A percentile compares a stretch with the other conserved stretches of the same genome.
Conservation (phyloP, 345 rosid genomes). For the Streptanthus diversifolius region DNA sequence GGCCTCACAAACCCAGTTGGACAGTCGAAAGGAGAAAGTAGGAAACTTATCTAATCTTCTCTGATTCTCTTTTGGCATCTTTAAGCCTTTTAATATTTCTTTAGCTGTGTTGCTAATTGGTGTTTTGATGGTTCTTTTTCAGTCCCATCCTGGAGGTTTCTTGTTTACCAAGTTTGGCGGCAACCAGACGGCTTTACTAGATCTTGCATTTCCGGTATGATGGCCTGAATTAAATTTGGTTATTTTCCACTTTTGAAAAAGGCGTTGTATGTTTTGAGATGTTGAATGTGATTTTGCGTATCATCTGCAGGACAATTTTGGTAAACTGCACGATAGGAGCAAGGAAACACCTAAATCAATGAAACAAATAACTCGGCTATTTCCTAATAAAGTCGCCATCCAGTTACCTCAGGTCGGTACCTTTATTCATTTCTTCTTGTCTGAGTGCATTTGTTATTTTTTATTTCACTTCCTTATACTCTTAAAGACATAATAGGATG, state of each 20-base stretch:
- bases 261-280: not conserved
- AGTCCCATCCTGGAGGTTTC: conserved; percentile 95
- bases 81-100: not conserved
- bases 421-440: not conserved
- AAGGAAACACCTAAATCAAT: conserved; percentile 82
- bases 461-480: conserved; percentile 21
- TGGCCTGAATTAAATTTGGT: not conserved
- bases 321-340: conserved; percentile 80
- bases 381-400: conserved; percentile 94
- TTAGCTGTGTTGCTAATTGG: conserved; percentile 3
- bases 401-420: conserved; percentile 89
- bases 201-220: conserved; percentile 89
- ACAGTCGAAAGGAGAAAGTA: conserved; percentile 95
- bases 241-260: not conserved
- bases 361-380: conserved; percentile 87
- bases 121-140: conserved; percentile 29
- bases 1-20: conserved; percentile 88
- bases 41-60: not conserved
- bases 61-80: not conserved
- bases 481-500: conserved; percentile 55
- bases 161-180: conserved; percentile 90
- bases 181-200: conserved; percentile 87
- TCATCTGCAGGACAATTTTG: conserved; percentile 73
- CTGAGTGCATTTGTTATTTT: not conserved
- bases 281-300: not conserved